Percentiles rank a stretch among this genome's conserved stretches.
Evolutionary conservation across 768 basidiomycete species (phyloP).

Genomic region (Lactarius deliciosus): DNA sequence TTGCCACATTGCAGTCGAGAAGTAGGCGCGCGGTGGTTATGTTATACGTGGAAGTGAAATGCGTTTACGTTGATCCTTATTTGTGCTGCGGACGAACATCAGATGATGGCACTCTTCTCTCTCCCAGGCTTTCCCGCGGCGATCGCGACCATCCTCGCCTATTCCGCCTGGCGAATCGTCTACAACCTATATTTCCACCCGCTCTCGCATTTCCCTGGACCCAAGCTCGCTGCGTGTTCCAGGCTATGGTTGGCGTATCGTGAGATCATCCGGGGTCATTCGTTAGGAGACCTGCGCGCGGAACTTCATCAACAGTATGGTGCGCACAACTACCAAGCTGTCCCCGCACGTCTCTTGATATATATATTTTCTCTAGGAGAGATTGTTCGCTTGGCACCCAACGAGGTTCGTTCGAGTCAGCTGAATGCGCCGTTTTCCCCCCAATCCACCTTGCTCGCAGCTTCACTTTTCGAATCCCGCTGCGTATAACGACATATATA

Average conservation of each 20-base stretch:
- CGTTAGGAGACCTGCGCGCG: background rate
- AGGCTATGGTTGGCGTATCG: background rate
- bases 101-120: background rate
- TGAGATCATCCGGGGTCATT: background rate
- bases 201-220: background rate
- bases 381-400: background rate
- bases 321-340: background rate
- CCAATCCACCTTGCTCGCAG: background rate
- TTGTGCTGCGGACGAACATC: background rate
- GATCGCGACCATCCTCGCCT: too few species aligned
- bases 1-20: slow-evolving; percentile 64
- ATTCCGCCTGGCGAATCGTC: background rate
- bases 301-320: background rate
- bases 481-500: background rate
- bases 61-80: slow-evolving; percentile 3
- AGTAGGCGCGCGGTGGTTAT: slow-evolving; percentile 8
- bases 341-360: background rate
- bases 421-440: background rate
- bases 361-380: background rate
- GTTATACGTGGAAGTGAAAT: background rate
- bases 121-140: too few species aligned
- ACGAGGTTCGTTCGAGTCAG: background rate
- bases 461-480: slow-evolving; percentile 2
- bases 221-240: background rate
- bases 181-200: background rate